phyloP scores from a whole-genome alignment of 73 alveolate genomes.

The Paramecium primaurelia region DNA sequence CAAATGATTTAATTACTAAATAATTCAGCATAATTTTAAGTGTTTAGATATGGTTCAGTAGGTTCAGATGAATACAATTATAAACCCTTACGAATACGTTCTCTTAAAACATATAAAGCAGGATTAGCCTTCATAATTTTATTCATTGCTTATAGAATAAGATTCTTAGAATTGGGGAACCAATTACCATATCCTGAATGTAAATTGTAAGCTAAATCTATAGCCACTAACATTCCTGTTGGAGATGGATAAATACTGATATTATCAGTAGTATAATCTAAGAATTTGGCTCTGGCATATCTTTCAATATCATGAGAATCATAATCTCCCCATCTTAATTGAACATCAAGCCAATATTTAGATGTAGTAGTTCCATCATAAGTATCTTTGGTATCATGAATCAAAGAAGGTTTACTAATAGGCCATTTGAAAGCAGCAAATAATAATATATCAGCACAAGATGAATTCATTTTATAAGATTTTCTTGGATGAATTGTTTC shows the following conservation, averaged over 20 bases:
- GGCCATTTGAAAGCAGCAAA: constrained; percentile 99
- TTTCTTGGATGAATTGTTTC: constrained; percentile 99
- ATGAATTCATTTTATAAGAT: constrained; percentile 99
- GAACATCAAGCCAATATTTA: constrained; percentile 99
- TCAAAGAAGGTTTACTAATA: constrained; percentile 95
- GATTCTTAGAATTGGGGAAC: constrained; percentile 95
- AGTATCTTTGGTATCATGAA: constrained; percentile 95
- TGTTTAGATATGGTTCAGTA: constrained; percentile 99
- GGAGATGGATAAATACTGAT: constrained; percentile 99
- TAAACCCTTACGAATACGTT: constrained; percentile 99
- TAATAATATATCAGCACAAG: constrained; percentile 99
- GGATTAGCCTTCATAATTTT: constrained; percentile 99
- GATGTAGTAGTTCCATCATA: constrained; percentile 96
- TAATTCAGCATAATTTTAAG: constrained; percentile 98
- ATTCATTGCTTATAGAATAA: constrained; percentile 97
- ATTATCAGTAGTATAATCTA: constrained; percentile 99
- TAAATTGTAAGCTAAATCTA: constrained; percentile 98
- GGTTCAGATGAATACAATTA: constrained; percentile 99
- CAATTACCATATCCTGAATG: constrained; percentile 99
- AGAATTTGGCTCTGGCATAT: constrained; percentile 98
- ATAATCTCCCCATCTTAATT: constrained; percentile 99
- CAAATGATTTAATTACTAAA: constrained; percentile 97
- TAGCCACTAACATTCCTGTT: constrained; percentile 96
- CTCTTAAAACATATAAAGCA: constrained; percentile 99
- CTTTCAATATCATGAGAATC: constrained; percentile 99